A percentile compares a stretch with the other conserved stretches of the same genome.
Evolutionary conservation across 139 green algal species (phyloP).

Genomic region (Ettlia oleoabundans): DNA sequence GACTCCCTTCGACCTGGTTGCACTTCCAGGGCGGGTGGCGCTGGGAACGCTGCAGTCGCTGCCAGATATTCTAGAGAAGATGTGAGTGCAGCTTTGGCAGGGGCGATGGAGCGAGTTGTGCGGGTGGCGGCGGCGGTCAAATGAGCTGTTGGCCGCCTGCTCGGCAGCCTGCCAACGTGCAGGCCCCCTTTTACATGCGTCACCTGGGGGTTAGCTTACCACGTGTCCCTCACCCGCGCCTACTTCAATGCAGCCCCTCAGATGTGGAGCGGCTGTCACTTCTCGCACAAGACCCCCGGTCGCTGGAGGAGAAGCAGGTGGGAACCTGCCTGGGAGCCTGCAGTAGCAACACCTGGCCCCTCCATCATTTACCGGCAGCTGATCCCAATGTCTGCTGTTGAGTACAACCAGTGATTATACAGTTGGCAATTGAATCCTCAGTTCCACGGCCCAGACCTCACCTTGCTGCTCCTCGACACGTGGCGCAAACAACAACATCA

Average conservation of each 20-base stretch:
- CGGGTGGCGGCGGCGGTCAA: too few species aligned
- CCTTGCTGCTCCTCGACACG: too few species aligned
- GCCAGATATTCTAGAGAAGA: conserved; percentile 30
- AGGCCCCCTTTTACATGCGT: background rate
- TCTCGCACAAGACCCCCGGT: conserved; percentile 66
- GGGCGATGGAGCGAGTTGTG: background rate
- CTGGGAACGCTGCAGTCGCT: conserved; percentile 34
- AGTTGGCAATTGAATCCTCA: too few species aligned
- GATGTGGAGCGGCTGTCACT: conserved; percentile 61
- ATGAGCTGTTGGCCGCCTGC: too few species aligned
- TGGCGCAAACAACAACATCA: too few species aligned
- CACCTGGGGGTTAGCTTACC: too few species aligned
- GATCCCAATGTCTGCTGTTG: too few species aligned
- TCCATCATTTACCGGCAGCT: too few species aligned
- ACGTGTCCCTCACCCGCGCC: too few species aligned
- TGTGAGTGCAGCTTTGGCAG: conserved; percentile 6
- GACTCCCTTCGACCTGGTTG: conserved; percentile 39
- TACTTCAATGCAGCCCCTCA: conserved; percentile 43
- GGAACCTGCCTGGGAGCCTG: conserved; percentile 31
- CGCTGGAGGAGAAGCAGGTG: conserved; percentile 71
- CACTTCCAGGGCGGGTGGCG: conserved; percentile 28
- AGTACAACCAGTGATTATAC: conserved; percentile 10
- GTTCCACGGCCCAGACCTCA: too few species aligned
- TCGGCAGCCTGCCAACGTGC: background rate
- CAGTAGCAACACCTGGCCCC: background rate